Base-by-base conservation (phyloP, 371 early-diverging fungal species). In the Mortierella sp. region DNA sequence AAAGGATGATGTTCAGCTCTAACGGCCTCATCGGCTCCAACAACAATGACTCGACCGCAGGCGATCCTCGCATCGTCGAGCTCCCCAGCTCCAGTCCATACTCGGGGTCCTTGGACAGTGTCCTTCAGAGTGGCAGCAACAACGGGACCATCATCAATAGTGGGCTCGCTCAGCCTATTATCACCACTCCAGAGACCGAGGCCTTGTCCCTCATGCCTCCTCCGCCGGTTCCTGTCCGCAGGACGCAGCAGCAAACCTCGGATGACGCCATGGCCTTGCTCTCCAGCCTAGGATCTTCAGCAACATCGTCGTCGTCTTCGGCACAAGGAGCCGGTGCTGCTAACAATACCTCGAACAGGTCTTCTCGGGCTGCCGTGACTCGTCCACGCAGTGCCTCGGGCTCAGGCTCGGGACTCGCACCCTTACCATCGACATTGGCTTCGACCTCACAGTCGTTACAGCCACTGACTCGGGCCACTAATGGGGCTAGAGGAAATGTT, bases 401-500 rank as follows among this genome's bases (percentile, higher is more conserved):
- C n/a, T n/a, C 34, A 34, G 27, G 19, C 27, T 19, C 59, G 6
- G 53, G 45, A 28, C 3, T 28, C 10, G 50, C 50, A 24, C 21
- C 16, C 7, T 3, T 9, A 14, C 6, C 43, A 16, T 14, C 54
- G 17, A 14, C 54, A 27, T 12, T 24, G 2, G 27, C 51, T 5
- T 22, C 56, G 13, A 29, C 31, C 31, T 63, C 60, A 12, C 67
- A 65, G 22, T 60, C 67, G 17, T 22, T 69, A 19, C 68, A 79
- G 52, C 56, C 74, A 5, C 37, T 60, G 44, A 41, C 50, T 29
- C 58, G 71, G 24, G 22, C 60, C 29, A 29, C 71, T 45, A 63
- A 60, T 54, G 48, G 68, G 47, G 39, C 52, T 25, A 63, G 69
- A 31, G 88, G 34, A 60, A 91, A 85, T 46, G 92, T 95, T 22